Conservation (phyloP, 2,329 filamentous ascomycete species). For the Ceratocystis huliohia region DNA sequence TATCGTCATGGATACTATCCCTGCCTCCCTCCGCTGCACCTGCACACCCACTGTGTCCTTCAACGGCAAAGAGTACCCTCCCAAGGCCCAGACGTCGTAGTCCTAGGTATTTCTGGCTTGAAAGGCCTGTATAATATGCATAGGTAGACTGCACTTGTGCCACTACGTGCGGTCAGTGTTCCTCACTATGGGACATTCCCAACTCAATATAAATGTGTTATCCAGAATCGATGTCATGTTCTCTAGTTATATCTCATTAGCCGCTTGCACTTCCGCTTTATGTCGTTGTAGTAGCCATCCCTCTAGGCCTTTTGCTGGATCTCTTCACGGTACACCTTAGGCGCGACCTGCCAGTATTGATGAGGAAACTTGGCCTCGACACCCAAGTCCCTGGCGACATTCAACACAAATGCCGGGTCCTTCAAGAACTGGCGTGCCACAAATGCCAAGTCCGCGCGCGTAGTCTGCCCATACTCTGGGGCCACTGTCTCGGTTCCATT, state of each 20-base stretch:
- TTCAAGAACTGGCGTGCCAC: constrained; percentile 66
- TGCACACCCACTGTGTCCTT: constrained; percentile 52
- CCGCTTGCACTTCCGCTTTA: not conserved
- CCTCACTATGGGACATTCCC: not conserved
- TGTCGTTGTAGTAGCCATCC: no score
- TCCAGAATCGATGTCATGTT: not conserved
- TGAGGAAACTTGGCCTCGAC: constrained; percentile 59
- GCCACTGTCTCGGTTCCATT: constrained; percentile 34
- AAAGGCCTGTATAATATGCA: no score
- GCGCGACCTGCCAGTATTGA: constrained; percentile 41
- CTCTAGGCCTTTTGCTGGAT: not conserved
- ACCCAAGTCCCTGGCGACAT: constrained; percentile 57
- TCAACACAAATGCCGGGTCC: constrained; percentile 66
- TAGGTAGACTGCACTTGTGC: no score
- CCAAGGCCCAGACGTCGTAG: constrained; percentile 38
- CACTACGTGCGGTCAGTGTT: not conserved
- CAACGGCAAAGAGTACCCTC: constrained; percentile 51
- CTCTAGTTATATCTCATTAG: not conserved
- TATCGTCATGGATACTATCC: constrained; percentile 47
- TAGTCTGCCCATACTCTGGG: constrained; percentile 29
- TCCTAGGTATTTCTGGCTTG: not conserved
- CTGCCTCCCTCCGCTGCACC: constrained; percentile 47
- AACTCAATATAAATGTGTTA: not conserved
- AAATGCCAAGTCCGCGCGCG: constrained; percentile 56
- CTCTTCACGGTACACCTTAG: constrained; percentile 21